These are phyloP conservation scores for Epichloe elymi DNA, from an alignment of 2,329 filamentous ascomycete genomes.

Conservation along the genomic window DNA sequence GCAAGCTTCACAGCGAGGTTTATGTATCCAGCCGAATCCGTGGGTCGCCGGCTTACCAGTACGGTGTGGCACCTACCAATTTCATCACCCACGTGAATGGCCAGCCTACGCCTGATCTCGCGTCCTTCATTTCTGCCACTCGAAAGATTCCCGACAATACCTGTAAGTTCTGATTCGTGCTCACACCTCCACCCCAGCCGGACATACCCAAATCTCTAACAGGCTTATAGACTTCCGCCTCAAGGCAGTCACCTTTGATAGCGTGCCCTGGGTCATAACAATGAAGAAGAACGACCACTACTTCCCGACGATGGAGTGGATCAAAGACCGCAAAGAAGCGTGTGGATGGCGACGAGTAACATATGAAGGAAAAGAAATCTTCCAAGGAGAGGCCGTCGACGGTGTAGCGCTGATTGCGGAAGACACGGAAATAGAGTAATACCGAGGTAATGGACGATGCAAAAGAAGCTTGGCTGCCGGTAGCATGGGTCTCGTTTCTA, in stretches of 20 bases:
- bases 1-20: constrained; percentile 88
- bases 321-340: constrained; percentile 45
- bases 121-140: constrained; percentile 68
- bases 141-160: constrained; percentile 89
- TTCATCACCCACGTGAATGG: constrained; percentile 97
- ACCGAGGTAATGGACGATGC: background rate
- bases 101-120: constrained; percentile 67
- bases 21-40: constrained; percentile 83
- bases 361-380: constrained; percentile 41
- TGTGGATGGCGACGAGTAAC: constrained; percentile 52
- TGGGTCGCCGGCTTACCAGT: constrained; percentile 76
- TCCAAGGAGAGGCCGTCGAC: constrained; percentile 41
- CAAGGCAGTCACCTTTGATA: constrained; percentile 96
- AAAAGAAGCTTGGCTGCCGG: background rate
- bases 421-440: constrained; percentile 30
- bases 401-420: constrained; percentile 30
- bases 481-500: background rate
- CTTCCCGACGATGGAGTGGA: constrained; percentile 58
- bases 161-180: constrained; percentile 37
- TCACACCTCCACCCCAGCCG: background rate
- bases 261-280: constrained; percentile 96
- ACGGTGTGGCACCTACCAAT: constrained; percentile 88
- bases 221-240: constrained; percentile 69
- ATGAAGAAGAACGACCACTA: constrained; percentile 99
- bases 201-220: constrained; percentile 7